Conservation (phyloP, 345 rosid genomes). For the Adansonia digitata region DNA sequence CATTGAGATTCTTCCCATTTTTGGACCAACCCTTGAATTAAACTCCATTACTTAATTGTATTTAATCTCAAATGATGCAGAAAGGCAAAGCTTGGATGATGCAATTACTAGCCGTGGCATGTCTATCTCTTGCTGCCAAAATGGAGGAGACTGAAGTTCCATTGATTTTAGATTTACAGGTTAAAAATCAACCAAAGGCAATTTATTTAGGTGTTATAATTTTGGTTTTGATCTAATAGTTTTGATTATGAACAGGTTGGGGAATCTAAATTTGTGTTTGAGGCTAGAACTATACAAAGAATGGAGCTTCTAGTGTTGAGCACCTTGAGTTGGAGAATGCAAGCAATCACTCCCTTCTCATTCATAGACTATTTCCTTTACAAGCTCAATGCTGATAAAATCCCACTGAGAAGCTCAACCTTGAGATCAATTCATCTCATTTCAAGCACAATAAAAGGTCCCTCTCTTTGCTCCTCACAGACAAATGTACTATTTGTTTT, state of each 20-base stretch:
- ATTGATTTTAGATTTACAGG: constrained; percentile 61
- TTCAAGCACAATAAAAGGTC: constrained; percentile 46
- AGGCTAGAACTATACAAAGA: constrained; percentile 58
- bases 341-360: constrained; percentile 64
- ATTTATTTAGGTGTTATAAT: background rate
- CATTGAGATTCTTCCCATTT: background rate
- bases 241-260: constrained; percentile 32
- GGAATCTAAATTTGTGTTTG: constrained; percentile 56
- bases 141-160: constrained; percentile 74
- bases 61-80: constrained; percentile 25
- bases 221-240: background rate
- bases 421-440: constrained; percentile 47
- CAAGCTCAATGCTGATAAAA: constrained; percentile 44
- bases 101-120: constrained; percentile 67
- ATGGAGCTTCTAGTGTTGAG: constrained; percentile 74
- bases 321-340: constrained; percentile 73
- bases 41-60: background rate
- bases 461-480: background rate
- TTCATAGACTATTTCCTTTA: constrained; percentile 52
- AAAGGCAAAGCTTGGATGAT: constrained; percentile 66
- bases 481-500: constrained; percentile 6
- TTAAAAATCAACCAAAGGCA: constrained; percentile 9
- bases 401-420: constrained; percentile 28
- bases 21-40: background rate
- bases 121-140: constrained; percentile 71